phyloP scores from a whole-genome alignment of 75 land plant species.

The Cryptomeria japonica region DNA sequence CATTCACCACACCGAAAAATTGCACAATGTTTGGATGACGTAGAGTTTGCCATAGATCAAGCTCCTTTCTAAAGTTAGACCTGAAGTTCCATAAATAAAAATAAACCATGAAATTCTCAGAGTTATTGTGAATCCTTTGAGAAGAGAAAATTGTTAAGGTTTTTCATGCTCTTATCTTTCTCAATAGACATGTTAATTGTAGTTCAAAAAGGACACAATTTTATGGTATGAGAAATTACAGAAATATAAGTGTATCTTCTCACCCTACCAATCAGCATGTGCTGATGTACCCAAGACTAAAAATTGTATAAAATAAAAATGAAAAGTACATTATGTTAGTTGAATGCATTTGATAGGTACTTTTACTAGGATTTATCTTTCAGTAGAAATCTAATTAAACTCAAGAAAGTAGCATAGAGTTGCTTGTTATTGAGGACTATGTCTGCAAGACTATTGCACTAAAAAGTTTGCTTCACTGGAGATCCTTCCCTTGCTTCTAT shows the following conservation, averaged over 20 bases:
- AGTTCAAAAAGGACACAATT: neutral
- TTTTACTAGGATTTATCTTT: neutral
- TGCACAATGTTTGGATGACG: constrained; percentile 71
- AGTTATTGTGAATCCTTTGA: neutral
- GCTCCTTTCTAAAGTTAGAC: constrained; percentile 43
- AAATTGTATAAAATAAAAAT: neutral
- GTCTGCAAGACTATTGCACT: neutral
- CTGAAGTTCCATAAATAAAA: constrained; percentile 18
- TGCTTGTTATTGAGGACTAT: neutral
- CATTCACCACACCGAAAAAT: constrained; percentile 55
- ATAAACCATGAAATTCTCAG: constrained; percentile 13
- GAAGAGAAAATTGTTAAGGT: neutral
- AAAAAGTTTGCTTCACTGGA: neutral
- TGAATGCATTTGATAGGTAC: neutral
- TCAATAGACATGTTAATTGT: neutral
- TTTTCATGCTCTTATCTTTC: neutral
- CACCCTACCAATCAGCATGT: neutral
- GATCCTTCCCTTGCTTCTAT: neutral
- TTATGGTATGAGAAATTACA: neutral
- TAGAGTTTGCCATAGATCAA: constrained; percentile 42
- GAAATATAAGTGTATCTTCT: neutral
- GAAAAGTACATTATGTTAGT: neutral
- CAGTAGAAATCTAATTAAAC: neutral
- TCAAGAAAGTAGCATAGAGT: neutral
- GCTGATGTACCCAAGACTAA: neutral